phyloP scores from a whole-genome alignment of 345 rosid species.

The Laguncularia racemosa region DNA sequence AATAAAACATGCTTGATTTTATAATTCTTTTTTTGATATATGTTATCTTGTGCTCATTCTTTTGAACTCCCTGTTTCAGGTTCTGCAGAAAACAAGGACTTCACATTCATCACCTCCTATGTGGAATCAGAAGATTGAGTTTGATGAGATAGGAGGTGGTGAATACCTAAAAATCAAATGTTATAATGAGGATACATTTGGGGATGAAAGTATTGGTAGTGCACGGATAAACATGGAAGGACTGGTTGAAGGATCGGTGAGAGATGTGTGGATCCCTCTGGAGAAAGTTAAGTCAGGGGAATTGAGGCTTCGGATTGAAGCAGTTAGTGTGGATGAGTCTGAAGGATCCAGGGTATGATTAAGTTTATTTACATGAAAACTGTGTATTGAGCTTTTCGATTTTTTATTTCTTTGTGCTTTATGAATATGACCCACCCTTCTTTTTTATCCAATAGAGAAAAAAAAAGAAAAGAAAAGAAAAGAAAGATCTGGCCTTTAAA shows the following conservation, averaged over 20 bases:
- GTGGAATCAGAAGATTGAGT: conserved; percentile 81
- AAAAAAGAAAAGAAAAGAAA: no score
- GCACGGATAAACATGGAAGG: conserved; percentile 90
- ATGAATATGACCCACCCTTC: not conserved
- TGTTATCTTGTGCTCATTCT: conserved; percentile 3
- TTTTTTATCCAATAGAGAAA: no score
- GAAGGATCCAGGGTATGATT: conserved; percentile 58
- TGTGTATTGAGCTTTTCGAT: not conserved
- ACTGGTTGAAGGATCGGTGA: conserved; percentile 50
- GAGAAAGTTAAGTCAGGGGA: conserved; percentile 92
- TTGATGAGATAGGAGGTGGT: conserved; percentile 79
- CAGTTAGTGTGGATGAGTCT: conserved; percentile 36
- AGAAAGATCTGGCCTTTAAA: no score
- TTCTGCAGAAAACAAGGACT: conserved; percentile 54
- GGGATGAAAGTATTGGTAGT: conserved; percentile 72
- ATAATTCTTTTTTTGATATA: not conserved
- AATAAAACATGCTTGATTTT: not conserved
- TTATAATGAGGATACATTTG: conserved; percentile 63
- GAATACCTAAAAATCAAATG: conserved; percentile 80
- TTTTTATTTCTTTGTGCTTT: not conserved
- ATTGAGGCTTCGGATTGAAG: conserved; percentile 75
- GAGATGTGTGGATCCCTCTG: conserved; percentile 86
- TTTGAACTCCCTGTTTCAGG: conserved; percentile 25
- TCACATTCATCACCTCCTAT: conserved; percentile 36
- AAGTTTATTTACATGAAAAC: not conserved